phyloP scores from a whole-genome alignment of 2,329 filamentous ascomycete species.

The Truncatella angustata region DNA sequence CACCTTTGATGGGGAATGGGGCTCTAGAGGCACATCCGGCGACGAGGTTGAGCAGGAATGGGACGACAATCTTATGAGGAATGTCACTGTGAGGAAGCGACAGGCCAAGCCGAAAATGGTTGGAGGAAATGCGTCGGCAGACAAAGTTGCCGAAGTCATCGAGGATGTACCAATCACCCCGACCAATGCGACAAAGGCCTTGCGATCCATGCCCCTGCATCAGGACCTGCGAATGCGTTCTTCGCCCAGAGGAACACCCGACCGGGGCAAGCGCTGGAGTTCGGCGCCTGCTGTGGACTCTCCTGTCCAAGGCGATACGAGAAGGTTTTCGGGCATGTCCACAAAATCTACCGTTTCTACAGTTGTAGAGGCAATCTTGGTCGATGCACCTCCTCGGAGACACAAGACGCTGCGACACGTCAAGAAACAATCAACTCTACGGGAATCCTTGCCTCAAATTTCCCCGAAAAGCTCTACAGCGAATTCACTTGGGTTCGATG shows the following conservation, averaged over 20 bases:
- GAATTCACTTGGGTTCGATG: conserved; percentile 35
- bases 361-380: conserved; percentile 55
- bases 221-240: conserved; percentile 38
- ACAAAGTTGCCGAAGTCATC: conserved; percentile 33
- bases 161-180: conserved; percentile 48
- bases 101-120: conserved; percentile 28
- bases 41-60: conserved; percentile 53
- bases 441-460: conserved; percentile 41
- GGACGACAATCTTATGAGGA: conserved; percentile 52
- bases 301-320: conserved; percentile 40
- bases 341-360: conserved; percentile 54
- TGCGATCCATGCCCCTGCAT: conserved; percentile 45
- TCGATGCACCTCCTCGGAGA: conserved; percentile 48
- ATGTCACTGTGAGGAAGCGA: conserved; percentile 52
- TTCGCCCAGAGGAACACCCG: conserved; percentile 29
- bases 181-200: conserved; percentile 50
- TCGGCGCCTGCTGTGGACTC: conserved; percentile 37
- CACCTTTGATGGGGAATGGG: conserved; percentile 61
- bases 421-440: conserved; percentile 45
- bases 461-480: conserved; percentile 42
- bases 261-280: conserved; percentile 26
- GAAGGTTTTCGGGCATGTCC: conserved; percentile 53
- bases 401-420: conserved; percentile 60
- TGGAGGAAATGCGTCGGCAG: conserved; percentile 20
- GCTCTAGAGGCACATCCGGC: conserved; percentile 24